phyloP scores from a whole-genome alignment of 768 basidiomycete species.

The Sporobolomyces phaffii region DNA sequence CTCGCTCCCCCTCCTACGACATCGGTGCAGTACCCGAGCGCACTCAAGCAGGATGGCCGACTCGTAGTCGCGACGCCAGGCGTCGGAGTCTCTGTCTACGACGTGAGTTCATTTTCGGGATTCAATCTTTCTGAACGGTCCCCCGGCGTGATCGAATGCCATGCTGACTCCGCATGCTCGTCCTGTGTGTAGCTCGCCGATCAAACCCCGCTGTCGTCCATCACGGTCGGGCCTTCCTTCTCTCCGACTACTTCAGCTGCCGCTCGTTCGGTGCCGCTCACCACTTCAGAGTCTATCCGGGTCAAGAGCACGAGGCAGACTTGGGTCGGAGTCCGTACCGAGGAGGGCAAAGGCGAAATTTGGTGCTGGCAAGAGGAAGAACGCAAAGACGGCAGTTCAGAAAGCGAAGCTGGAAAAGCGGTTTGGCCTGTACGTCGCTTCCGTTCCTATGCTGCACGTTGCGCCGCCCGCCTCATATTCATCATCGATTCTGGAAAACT shows the following conservation, averaged over 20 bases:
- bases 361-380: slow-evolving; percentile 39
- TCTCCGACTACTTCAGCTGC: slow-evolving; percentile 27
- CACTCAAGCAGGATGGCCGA: slow-evolving; percentile 8
- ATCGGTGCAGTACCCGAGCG: slow-evolving; percentile 19
- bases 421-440: slow-evolving; percentile 31
- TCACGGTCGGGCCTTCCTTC: slow-evolving; percentile 37
- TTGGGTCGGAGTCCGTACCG: slow-evolving; percentile 30
- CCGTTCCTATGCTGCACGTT: no score
- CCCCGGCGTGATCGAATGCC: no score
- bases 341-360: slow-evolving; percentile 29
- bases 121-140: neutral
- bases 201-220: slow-evolving; percentile 35
- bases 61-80: slow-evolving; percentile 10
- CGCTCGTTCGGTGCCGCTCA: slow-evolving; percentile 26
- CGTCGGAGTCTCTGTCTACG: slow-evolving; percentile 33
- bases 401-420: slow-evolving; percentile 34
- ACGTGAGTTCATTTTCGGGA: slow-evolving; percentile 16
- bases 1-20: neutral
- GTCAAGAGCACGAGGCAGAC: slow-evolving; percentile 33
- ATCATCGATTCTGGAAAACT: neutral
- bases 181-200: slow-evolving; percentile 35
- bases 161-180: no score
- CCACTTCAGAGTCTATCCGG: slow-evolving; percentile 28
- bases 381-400: slow-evolving; percentile 35
- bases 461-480: no score